Conservation (phyloP, 495 filamentous ascomycete species). For the Trichocladium uniseriatum region DNA sequence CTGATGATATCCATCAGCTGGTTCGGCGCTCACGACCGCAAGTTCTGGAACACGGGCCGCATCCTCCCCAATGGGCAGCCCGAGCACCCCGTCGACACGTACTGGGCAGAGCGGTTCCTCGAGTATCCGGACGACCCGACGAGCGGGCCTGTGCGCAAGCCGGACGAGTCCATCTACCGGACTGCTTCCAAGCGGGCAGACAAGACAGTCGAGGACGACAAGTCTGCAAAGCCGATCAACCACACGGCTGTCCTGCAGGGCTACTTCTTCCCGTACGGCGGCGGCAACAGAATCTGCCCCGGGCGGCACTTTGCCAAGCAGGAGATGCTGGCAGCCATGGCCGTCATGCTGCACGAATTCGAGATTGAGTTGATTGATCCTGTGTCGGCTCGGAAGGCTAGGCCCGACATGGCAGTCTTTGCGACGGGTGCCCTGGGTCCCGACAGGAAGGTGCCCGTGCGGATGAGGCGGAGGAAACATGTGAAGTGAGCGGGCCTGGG, state of each 20-base stretch:
- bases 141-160: conserved; percentile 23
- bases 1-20: conserved; percentile 18
- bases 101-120: conserved; percentile 36
- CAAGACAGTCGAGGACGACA: conserved; percentile 12
- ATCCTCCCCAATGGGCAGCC: not conserved
- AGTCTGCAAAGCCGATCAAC: conserved; percentile 13
- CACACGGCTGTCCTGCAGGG: conserved; percentile 10
- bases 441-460: conserved; percentile 15
- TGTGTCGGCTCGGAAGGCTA: not conserved
- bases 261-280: conserved; percentile 33
- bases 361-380: conserved; percentile 18
- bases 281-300: conserved; percentile 33
- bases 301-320: conserved; percentile 36
- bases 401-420: conserved; percentile 15
- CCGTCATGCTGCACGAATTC: conserved; percentile 21
- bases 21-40: conserved; percentile 14
- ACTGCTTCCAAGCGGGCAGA: not conserved
- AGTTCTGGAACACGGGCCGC: conserved; percentile 23
- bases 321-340: conserved; percentile 30
- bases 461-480: conserved; percentile 11
- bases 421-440: conserved; percentile 19
- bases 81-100: conserved; percentile 24
- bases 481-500: not conserved
- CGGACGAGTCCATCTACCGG: not conserved
- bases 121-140: conserved; percentile 26